Evolutionary conservation across 306 rosid genomes (phyloP), one percentile per base, ranked within the genome.

Genomic region (Lotus japonicus): DNA sequence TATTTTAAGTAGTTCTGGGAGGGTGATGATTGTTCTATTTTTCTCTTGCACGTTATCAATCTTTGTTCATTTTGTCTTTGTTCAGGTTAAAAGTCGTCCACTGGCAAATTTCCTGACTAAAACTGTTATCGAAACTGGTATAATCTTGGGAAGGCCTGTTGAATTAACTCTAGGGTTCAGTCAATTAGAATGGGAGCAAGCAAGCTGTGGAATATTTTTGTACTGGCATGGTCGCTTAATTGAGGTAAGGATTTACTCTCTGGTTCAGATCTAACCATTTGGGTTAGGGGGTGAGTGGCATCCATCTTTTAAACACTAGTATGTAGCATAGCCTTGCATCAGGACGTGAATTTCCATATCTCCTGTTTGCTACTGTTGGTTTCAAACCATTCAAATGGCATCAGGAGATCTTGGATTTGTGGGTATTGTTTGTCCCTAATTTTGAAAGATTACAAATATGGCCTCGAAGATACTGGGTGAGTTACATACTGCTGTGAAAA

Each of bases 191-290:
- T 85, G 89, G 89, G 89, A 85, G 66, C 79, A 43, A 58, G 84
- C 77, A 67, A 82, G 57, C 68, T 82, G 79, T 66, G 86, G 89
- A 56, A 61, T 82, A 31, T 85, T 85, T 79, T 77, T 85, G 66
- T 85, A 85, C 58, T 85, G 86, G 84, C 84, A 77, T 58, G 86
- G 89, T 9, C 89, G 86, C 76, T 74, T 85, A 67, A 79, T 85
- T 73, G 89, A 85, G 86, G 89, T 82, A 54, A 77, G 73, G 49
- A 52, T 44, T 64, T 69, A 64, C 26, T 45, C 39, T 53, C 33
- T 15, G 18, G 9, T 52, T 35, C 8, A 41, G 50, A 57, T 12
- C 23, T 63, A 50, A 18, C 58, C 31, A 48, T 33, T 50, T 31
- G 15, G 14, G 45, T 21, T 50, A 42, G 21, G 15, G 45, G 41